Evolutionary conservation across 139 green algal species (phyloP).

Genomic region (Volvox africanus): DNA sequence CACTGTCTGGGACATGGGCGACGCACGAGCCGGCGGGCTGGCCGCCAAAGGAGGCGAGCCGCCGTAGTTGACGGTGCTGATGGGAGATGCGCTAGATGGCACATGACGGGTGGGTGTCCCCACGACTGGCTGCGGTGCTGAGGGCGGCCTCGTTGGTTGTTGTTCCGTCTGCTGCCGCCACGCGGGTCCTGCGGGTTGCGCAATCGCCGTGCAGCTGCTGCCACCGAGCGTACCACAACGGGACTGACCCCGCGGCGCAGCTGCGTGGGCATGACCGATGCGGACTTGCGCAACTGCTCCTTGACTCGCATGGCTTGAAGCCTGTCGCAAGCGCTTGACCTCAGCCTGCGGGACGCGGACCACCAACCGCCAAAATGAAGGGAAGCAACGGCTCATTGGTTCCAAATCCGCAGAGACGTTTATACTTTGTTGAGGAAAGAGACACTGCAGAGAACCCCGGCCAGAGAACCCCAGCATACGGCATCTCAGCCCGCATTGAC

Average conservation of each 20-base stretch:
- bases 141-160: background rate
- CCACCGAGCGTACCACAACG: background rate
- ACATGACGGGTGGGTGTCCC: slow-evolving; percentile 24
- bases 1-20: background rate
- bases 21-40: background rate
- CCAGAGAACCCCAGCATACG: no score
- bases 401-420: no score
- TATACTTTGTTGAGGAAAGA: no score
- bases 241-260: no score
- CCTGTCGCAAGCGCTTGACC: background rate
- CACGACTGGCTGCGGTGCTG: background rate
- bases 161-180: background rate
- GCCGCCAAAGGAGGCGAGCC: background rate
- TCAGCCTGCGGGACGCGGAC: no score
- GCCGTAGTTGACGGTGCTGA: slow-evolving; percentile 42
- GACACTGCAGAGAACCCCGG: no score
- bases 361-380: no score
- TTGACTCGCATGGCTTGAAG: background rate
- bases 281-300: background rate
- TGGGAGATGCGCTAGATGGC: slow-evolving; percentile 23
- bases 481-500: no score
- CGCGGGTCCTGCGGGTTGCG: background rate
- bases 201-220: no score
- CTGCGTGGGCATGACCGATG: background rate
- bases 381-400: no score